Evolutionary conservation across 139 green algal species (phyloP), one percentile per base, ranked within the genome.

Genomic region (Trebouxia sp.): DNA sequence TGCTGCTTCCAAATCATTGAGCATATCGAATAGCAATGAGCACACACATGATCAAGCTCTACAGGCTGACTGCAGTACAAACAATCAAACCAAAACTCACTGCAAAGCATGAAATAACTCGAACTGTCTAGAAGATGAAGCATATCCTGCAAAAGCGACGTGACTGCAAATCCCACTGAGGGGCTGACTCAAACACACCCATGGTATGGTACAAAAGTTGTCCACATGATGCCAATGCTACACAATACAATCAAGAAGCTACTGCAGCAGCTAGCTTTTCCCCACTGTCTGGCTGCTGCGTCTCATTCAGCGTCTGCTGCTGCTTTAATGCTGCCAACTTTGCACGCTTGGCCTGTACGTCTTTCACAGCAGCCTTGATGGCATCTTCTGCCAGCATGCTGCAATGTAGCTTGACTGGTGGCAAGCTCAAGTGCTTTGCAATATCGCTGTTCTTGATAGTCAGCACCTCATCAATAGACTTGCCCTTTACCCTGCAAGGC

Each of bases 381-480:
- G 94, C 94, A 69, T 97, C 94, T 78, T 98, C 94, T 35, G 96
- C 97, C 75, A 99, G 92, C 97, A 99, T 99, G 75, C 86, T 94
- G 93, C 97, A 99, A 89, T 99, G 97, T 82, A 99, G 90, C 93
- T 98, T 99, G 43, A 99, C 97, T 1, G 97, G 96, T 1, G 97
- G 97, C 76, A 99, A 89, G 79, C 86, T 95, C 20, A 99, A 87
- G 86, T 99, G 96, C 90, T 98, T 98, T 47, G 96, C 96, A 50
- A 98, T 98, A 75, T 98, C 94, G 51, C 83, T 93, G 93, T 98
- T 98, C 85, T 95, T 97, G 76, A 98, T 98, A 9, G 87, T 94
- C n/a, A 93, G 42, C 50, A 95, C 95, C 48, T 98, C 90, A 32
- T 98, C 91, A 35, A 98, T 79, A 0, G 80, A 80, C 83, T 93